Base-by-base conservation (phyloP, 2,329 filamentous ascomycete genomes). In the Fusarium miscanthi region DNA sequence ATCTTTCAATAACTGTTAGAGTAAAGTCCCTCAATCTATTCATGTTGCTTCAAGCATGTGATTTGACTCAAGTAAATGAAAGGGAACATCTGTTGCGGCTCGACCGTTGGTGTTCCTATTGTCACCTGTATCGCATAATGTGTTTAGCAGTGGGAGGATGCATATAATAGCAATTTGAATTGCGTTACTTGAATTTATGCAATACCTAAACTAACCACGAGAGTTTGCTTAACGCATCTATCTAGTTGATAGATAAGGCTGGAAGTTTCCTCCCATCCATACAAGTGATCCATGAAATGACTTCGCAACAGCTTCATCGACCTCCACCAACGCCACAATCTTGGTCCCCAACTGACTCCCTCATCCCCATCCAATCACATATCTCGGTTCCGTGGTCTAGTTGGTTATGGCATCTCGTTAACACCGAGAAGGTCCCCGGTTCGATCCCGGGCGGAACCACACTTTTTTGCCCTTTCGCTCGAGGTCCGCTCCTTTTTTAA, bases 331-430 rank as follows among this genome's bases (percentile, higher is more conserved):
- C 16, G 38, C 0, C 6, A 41, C 10, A 19, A 62, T 43, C 17
- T 52, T 33, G 3, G 3, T 4, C 2, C 16, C 8, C n/a, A 21
- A 48, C 19, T 51, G 4, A 21, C 2, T 4, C 6, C 1, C 8
- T 21, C 13, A 2, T 7, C 21, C 3, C 4, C 17, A 41, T n/a
- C 40, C 52, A 66, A 67, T 52, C 23, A 66, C 19, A 31, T 5
- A 30, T 21, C 8, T 27, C 30, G 64, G 46, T 66, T 43, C 53
- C 31, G 62, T 60, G 62, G 46, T 66, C 64, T 67, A 59, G 62
- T 66, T 66, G 61, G 52, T 53, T 66, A 67, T 67, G 46, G 46
- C 62, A 67, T 60, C 57, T 69, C 64, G 49, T 69, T 48, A 64
- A 69, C 45, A 69, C 43, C 45, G 59, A 64, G 43, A 69, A 63